Percentiles rank a stretch among this genome's conserved stretches.
Evolutionary conservation across 352 stramenopile species (phyloP).

Genomic region (Phytophthora constricta): DNA sequence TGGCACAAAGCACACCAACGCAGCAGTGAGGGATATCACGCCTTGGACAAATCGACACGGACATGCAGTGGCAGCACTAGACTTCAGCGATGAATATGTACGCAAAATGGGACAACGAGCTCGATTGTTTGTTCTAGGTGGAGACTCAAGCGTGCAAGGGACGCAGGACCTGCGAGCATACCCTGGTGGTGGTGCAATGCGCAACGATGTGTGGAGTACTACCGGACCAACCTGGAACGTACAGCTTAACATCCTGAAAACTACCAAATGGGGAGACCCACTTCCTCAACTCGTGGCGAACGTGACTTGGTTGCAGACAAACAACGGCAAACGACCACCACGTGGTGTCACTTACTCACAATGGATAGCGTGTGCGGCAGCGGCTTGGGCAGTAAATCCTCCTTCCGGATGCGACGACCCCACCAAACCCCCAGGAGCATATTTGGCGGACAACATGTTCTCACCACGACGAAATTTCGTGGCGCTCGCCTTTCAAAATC

Average conservation of each 20-base stretch:
- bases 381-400: slow-evolving; percentile 56
- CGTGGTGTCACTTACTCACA: slow-evolving; percentile 61
- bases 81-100: slow-evolving; percentile 61
- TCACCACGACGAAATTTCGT: slow-evolving; percentile 76
- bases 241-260: slow-evolving; percentile 65
- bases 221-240: slow-evolving; percentile 64
- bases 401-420: slow-evolving; percentile 64
- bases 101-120: slow-evolving; percentile 51
- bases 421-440: slow-evolving; percentile 61
- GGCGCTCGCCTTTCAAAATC: slow-evolving; percentile 60
- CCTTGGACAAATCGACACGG: slow-evolving; percentile 72
- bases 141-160: slow-evolving; percentile 73
- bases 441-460: slow-evolving; percentile 83
- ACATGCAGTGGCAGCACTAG: slow-evolving; percentile 63
- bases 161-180: slow-evolving; percentile 76
- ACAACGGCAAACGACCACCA: slow-evolving; percentile 70
- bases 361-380: slow-evolving; percentile 70
- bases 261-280: slow-evolving; percentile 72
- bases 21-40: slow-evolving; percentile 53
- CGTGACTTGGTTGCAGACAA: slow-evolving; percentile 75
- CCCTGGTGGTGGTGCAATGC: slow-evolving; percentile 62
- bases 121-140: slow-evolving; percentile 73
- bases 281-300: slow-evolving; percentile 75
- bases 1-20: slow-evolving; percentile 63
- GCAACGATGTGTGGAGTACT: slow-evolving; percentile 80